These are phyloP conservation scores for Aspergillus clavatus DNA, from an alignment of 2,329 filamentous ascomycete genomes.

Conservation along the genomic window DNA sequence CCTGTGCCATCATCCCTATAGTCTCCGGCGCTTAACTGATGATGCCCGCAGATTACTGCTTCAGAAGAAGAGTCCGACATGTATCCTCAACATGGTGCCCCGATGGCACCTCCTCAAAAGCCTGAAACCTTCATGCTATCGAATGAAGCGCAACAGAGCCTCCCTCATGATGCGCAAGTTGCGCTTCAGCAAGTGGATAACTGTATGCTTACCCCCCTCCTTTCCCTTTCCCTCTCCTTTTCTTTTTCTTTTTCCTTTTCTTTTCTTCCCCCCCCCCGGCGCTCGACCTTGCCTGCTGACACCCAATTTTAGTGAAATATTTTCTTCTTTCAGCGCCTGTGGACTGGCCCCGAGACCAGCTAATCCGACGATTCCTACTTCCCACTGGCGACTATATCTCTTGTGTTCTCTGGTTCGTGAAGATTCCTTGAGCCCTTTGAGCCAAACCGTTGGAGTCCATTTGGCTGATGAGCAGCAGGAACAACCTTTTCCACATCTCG, in stretches of 20 bases:
- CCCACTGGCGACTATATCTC: slow-evolving; percentile 98
- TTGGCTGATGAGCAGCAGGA: slow-evolving; percentile 51
- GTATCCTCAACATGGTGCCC: slow-evolving; percentile 73
- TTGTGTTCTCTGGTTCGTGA: slow-evolving; percentile 78
- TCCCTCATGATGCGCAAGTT: slow-evolving; percentile 94
- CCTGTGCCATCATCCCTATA: slow-evolving; percentile 15
- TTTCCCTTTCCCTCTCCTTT: neutral
- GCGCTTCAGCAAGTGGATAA: slow-evolving; percentile 98
- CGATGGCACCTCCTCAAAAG: slow-evolving; percentile 89
- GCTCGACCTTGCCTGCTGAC: slow-evolving; percentile 15
- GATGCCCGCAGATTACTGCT: slow-evolving; percentile 7
- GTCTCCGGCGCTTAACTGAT: slow-evolving; percentile 19
- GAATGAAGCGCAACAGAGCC: slow-evolving; percentile 90
- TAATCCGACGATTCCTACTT: slow-evolving; percentile 90
- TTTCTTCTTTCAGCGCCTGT: slow-evolving; percentile 98
- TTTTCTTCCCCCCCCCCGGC: no score
- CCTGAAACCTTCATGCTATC: slow-evolving; percentile 99
- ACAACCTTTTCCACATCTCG: slow-evolving; percentile 98
- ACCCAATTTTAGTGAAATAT: slow-evolving; percentile 75
- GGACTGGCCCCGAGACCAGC: slow-evolving; percentile 95
- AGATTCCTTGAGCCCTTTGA: slow-evolving; percentile 5
- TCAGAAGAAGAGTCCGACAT: slow-evolving; percentile 44
- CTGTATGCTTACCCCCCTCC: slow-evolving; percentile 55
- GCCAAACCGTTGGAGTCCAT: slow-evolving; percentile 5
- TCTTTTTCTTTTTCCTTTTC: no score